Percentiles rank a stretch among this genome's conserved stretches.
Conservation (phyloP, 495 filamentous ascomycete genomes). For the Trichoderma orchidacearum region DNA sequence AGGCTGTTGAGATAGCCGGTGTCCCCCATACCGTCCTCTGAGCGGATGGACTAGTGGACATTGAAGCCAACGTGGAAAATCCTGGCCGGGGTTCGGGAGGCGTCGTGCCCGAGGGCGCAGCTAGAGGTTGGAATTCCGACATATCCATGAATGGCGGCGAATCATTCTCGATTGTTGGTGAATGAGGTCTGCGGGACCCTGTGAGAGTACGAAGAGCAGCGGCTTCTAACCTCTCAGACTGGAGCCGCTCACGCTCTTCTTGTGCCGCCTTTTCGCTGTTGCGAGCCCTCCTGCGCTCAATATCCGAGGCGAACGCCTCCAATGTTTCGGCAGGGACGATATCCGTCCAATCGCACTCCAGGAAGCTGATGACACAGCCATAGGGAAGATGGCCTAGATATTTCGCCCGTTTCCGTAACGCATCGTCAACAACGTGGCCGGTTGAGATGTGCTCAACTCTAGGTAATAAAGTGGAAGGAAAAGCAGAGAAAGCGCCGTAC, state of each 20-base stretch:
- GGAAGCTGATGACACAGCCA: slow-evolving; percentile 84
- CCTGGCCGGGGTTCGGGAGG: slow-evolving; percentile 23
- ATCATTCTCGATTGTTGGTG: slow-evolving; percentile 20
- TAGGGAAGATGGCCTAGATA: slow-evolving; percentile 86
- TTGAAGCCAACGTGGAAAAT: slow-evolving; percentile 30
- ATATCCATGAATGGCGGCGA: slow-evolving; percentile 21
- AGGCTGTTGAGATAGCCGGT: slow-evolving; percentile 39
- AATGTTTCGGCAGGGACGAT: slow-evolving; percentile 66
- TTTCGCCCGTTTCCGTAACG: slow-evolving; percentile 71
- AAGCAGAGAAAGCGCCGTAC: slow-evolving; percentile 69
- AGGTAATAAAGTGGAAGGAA: slow-evolving; percentile 83
- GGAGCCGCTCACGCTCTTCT: slow-evolving; percentile 80
- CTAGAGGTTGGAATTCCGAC: slow-evolving; percentile 56
- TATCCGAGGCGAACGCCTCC: slow-evolving; percentile 57
- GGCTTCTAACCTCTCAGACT: slow-evolving; percentile 73
- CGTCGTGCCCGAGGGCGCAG: slow-evolving; percentile 23
- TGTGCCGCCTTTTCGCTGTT: slow-evolving; percentile 78
- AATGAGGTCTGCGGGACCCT: slow-evolving; percentile 17
- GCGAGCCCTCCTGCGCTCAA: slow-evolving; percentile 60
- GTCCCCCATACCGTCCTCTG: slow-evolving; percentile 84
- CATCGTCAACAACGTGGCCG: slow-evolving; percentile 83
- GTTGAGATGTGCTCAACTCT: slow-evolving; percentile 85
- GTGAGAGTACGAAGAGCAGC: slow-evolving; percentile 27
- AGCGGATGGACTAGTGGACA: slow-evolving; percentile 65
- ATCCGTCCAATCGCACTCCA: slow-evolving; percentile 97